Percentiles rank a stretch among this genome's conserved stretches.
Evolutionary conservation across 371 early-diverging fungal genomes (phyloP).

Genomic region (Nematocida sp.): DNA sequence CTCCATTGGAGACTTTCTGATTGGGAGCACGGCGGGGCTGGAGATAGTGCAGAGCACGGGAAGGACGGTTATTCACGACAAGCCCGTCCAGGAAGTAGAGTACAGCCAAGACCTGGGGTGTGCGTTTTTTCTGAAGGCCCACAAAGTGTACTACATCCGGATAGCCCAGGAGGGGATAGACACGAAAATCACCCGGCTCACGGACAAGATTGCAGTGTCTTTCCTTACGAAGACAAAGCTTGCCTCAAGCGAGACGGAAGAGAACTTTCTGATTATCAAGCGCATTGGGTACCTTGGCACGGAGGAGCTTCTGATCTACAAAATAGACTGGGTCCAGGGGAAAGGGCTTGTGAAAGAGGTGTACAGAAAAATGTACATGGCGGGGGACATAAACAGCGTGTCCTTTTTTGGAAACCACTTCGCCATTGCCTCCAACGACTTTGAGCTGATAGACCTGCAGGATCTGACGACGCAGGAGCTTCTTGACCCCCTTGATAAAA

Average conservation of each 20-base stretch:
- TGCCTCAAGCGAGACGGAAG: not conserved
- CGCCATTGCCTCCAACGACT: slow-evolving; percentile 63
- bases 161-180: not conserved
- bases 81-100: slow-evolving; percentile 41
- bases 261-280: slow-evolving; percentile 8
- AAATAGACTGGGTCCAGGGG: not conserved
- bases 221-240: not conserved
- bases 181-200: not conserved
- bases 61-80: slow-evolving; percentile 31
- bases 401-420: slow-evolving; percentile 54
- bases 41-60: too few species aligned
- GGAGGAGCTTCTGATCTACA: slow-evolving; percentile 33
- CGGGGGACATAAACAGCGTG: slow-evolving; percentile 53
- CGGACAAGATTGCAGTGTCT: not conserved
- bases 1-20: not conserved
- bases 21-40: too few species aligned
- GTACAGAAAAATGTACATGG: slow-evolving; percentile 59
- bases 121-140: slow-evolving; percentile 24
- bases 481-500: slow-evolving; percentile 58
- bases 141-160: slow-evolving; percentile 1
- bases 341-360: slow-evolving; percentile 28
- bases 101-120: slow-evolving; percentile 45
- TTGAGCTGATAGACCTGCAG: slow-evolving; percentile 64
- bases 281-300: slow-evolving; percentile 35
- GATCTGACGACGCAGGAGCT: slow-evolving; percentile 63